These are phyloP conservation scores for Gossypium arboreum DNA, from an alignment of 345 rosid species.

Conservation along the genomic window DNA sequence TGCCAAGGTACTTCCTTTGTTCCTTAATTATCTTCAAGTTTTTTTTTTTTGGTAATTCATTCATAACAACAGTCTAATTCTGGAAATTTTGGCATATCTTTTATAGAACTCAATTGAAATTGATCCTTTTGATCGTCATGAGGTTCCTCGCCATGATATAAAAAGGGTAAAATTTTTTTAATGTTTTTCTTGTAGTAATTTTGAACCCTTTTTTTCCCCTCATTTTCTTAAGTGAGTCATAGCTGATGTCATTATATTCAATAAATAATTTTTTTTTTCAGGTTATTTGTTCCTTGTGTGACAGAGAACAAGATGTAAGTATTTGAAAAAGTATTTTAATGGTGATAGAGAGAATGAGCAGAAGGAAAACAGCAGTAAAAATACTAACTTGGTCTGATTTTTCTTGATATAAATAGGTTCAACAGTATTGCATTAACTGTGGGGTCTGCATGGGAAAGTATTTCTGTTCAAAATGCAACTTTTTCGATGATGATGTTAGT, in stretches of 20 bases:
- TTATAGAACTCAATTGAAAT: conserved; percentile 56
- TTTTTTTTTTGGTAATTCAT: neutral
- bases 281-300: conserved; percentile 60
- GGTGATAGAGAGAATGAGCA: neutral
- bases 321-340: neutral
- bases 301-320: conserved; percentile 61
- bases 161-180: conserved; percentile 38
- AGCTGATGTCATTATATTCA: neutral
- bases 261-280: conserved; percentile 15
- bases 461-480: conserved; percentile 58
- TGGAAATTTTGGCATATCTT: neutral
- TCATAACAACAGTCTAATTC: neutral
- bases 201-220: neutral
- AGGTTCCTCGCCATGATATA: conserved; percentile 74
- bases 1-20: conserved; percentile 44
- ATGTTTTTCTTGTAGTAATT: neutral
- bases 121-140: conserved; percentile 52
- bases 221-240: neutral
- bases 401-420: conserved; percentile 34
- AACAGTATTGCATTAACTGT: conserved; percentile 50
- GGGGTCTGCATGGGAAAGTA: conserved; percentile 70
- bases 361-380: neutral
- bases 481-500: conserved; percentile 62
- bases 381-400: neutral
- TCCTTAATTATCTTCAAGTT: neutral